phyloP scores from a whole-genome alignment of 148 eudicot genomes.

The Rhododendron kiyosumense region DNA sequence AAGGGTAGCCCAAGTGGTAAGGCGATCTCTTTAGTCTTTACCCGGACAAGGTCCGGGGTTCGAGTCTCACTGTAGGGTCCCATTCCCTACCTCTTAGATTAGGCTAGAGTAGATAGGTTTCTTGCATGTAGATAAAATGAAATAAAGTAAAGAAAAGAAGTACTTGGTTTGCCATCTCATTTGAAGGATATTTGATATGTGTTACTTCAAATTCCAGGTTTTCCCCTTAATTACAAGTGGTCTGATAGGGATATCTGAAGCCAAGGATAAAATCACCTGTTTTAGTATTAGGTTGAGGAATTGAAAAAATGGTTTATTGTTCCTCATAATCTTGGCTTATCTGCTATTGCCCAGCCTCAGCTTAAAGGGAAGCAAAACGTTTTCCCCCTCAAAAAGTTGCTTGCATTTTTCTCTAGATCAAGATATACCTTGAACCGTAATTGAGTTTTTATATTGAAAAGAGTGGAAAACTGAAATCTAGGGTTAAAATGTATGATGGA shows the following conservation, averaged over 20 bases:
- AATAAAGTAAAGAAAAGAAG: no score
- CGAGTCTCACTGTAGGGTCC: no score
- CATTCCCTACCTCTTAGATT: no score
- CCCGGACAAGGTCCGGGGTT: no score
- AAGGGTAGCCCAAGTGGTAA: not conserved
- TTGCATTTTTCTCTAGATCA: not conserved
- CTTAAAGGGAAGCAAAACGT: not conserved
- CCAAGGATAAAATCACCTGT: not conserved
- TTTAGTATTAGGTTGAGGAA: not conserved
- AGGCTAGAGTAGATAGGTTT: no score
- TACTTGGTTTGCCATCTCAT: no score
- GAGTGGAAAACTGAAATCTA: not conserved
- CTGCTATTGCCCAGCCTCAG: not conserved
- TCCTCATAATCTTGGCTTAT: not conserved
- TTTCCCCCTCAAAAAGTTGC: not conserved
- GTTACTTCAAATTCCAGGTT: not conserved
- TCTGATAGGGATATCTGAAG: not conserved
- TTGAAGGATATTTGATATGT: not conserved
- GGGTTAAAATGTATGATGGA: not conserved
- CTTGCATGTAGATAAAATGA: not conserved
- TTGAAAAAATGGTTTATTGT: not conserved
- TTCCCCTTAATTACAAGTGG: not conserved
- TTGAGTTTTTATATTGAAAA: not conserved
- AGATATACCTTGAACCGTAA: not conserved
- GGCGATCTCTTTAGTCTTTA: not conserved